These are phyloP conservation scores for Aspergillus awamori DNA, from an alignment of 2,329 filamentous ascomycete genomes.

Conservation along the genomic window DNA sequence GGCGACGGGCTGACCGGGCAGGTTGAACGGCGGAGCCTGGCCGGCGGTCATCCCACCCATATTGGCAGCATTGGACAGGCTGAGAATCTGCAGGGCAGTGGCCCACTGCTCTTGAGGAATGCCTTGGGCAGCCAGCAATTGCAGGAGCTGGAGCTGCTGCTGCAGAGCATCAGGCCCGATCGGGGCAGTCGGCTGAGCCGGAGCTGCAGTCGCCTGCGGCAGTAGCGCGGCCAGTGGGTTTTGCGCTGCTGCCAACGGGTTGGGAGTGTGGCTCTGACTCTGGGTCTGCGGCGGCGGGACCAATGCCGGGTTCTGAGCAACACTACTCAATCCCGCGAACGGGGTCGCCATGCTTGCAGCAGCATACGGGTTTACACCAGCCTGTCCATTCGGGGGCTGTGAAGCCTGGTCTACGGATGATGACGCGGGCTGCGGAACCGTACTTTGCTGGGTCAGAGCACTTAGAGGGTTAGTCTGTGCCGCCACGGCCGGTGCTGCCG, in stretches of 20 bases:
- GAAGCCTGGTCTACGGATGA: conserved; percentile 51
- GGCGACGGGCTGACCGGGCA: conserved; percentile 33
- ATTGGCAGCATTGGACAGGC: conserved; percentile 39
- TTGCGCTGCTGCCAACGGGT: conserved; percentile 44
- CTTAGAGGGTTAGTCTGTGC: conserved; percentile 50
- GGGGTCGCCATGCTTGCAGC: conserved; percentile 52
- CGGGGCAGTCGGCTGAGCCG: conserved; percentile 31
- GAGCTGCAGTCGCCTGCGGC: conserved; percentile 39
- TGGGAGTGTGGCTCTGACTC: conserved; percentile 45
- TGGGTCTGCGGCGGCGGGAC: conserved; percentile 42
- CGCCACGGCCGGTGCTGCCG: conserved; percentile 41
- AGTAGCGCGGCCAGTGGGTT: conserved; percentile 49
- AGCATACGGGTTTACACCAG: conserved; percentile 60
- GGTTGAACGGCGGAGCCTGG: conserved; percentile 37
- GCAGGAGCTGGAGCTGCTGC: conserved; percentile 72
- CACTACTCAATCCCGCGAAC: conserved; percentile 50
- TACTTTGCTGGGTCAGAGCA: conserved; percentile 54
- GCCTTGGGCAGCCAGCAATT: conserved; percentile 73
- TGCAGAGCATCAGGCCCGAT: conserved; percentile 58
- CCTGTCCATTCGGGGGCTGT: conserved; percentile 51
- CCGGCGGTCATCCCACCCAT: conserved; percentile 40
- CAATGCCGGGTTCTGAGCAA: conserved; percentile 40
- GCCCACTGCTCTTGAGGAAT: conserved; percentile 76
- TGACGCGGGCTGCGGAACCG: conserved; percentile 42
- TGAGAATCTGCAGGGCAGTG: conserved; percentile 57